Evolutionary conservation across 306 rosid genomes (phyloP), one percentile per base, ranked within the genome.

Genomic region (Argentina anserina): DNA sequence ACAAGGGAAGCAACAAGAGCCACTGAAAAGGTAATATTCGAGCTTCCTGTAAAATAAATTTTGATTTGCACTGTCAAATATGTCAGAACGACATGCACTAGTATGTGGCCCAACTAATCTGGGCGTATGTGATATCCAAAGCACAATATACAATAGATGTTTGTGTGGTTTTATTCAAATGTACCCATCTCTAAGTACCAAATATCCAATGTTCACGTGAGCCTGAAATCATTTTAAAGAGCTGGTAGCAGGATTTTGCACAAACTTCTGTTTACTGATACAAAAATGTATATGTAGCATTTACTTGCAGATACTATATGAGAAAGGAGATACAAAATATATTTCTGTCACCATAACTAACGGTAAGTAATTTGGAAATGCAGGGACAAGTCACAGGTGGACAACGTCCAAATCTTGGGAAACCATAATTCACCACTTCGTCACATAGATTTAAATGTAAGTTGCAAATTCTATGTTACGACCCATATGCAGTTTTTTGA

Each of bases 331-430:
- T 29, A 50, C 52, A 23, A 17, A 70, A 63, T 61, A 49, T 64
- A 45, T 49, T 8, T 67, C 34, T 62, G 71, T 26, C 59, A 13
- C 53, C 5, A 10, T 43, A 50, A 73, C 79, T 81, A 72, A 77
- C 74, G 45, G 71, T 66, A 58, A 77, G 37, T 80, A 50, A 49
- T 69, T 43, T 69, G 65, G 47, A 82, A 75, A 85, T 86, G 74
- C 96, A 94, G 99, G 87, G 89, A 89, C 69, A 83, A 80, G 82
- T 79, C 87, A 83, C 90, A 87, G 68, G 84, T 77, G 74, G 99
- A 94, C 77, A 83, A 79, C 79, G 79, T 66, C 63, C 97, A 89
- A 76, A 72, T 88, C 56, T 87, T 95, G 75, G 92, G 87, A 75
- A 78, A 77, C 86, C 96, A 81, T 78, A 89, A 86, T 77, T 95